Percentiles rank a stretch among this genome's conserved stretches.
Conservation (phyloP, 805 yeast species). For the Candida pseudofarinosa region DNA sequence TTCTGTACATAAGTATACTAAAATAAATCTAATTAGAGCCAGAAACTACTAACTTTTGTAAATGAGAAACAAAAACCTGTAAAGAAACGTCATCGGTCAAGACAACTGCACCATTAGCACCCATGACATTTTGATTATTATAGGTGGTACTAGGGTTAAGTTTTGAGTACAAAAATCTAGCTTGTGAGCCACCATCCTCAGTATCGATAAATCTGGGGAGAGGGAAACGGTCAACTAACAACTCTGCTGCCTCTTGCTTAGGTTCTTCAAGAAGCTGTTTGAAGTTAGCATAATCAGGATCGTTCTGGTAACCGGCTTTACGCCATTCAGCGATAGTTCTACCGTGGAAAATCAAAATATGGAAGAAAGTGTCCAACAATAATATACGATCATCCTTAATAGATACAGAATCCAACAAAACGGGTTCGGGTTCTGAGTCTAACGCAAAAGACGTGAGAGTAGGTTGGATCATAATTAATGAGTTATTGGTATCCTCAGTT, state of each 20-base stretch:
- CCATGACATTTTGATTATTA: constrained; percentile 51
- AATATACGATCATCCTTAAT: constrained; percentile 84
- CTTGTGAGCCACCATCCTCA: constrained; percentile 98
- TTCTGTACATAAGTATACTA: background rate
- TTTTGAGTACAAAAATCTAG: constrained; percentile 91
- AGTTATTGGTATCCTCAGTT: constrained; percentile 88
- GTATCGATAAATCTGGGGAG: constrained; percentile 96
- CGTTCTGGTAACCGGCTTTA: constrained; percentile 89
- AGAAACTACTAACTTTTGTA: constrained; percentile 82
- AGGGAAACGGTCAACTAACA: constrained; percentile 92
- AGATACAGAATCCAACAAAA: constrained; percentile 87
- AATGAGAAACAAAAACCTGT: constrained; percentile 92
- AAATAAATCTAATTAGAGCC: constrained; percentile 27
- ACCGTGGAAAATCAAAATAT: constrained; percentile 92
- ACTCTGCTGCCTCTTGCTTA: constrained; percentile 84
- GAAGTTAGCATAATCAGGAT: constrained; percentile 84
- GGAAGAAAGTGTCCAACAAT: constrained; percentile 93
- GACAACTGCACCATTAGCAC: constrained; percentile 64
- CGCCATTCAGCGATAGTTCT: constrained; percentile 95
- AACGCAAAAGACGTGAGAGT: constrained; percentile 83
- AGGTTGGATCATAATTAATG: constrained; percentile 96
- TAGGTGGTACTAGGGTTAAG: constrained; percentile 90
- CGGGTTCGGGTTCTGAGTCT: constrained; percentile 73
- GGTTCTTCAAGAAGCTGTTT: constrained; percentile 85
- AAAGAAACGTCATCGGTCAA: constrained; percentile 94